Conservation (phyloP, 2,329 filamentous ascomycete species). For the Exophiala sp. region DNA sequence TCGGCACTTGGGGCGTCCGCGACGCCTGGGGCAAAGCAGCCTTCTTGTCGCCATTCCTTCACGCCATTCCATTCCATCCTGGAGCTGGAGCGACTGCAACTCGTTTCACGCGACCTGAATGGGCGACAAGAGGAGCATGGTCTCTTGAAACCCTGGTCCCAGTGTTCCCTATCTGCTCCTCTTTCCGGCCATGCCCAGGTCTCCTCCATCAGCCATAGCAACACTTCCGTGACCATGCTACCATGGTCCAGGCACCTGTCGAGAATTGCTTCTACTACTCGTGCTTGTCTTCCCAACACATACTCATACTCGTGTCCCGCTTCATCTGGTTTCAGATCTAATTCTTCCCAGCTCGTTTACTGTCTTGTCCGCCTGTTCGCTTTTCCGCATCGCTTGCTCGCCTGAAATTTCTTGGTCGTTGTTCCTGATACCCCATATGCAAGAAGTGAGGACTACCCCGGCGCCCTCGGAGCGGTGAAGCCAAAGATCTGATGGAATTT, state of each 20-base stretch:
- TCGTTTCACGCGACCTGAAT: conserved; percentile 24
- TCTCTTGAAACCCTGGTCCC: background rate
- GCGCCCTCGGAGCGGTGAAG: background rate
- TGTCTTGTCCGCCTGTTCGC: conserved; percentile 8
- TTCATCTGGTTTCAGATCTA: conserved; percentile 7
- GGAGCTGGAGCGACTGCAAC: conserved; percentile 8
- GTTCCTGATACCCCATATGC: conserved; percentile 4
- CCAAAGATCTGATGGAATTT: background rate
- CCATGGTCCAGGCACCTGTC: conserved; percentile 11
- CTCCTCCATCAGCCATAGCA: background rate
- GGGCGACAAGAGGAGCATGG: conserved; percentile 7
- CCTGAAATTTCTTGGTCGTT: conserved; percentile 10
- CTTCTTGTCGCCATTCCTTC: background rate
- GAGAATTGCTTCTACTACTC: background rate
- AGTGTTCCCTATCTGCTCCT: background rate
- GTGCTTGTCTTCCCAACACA: conserved; percentile 4
- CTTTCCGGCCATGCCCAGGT: conserved; percentile 12
- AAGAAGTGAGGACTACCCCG: conserved; percentile 1
- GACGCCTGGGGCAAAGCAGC: conserved; percentile 19
- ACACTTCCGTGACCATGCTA: conserved; percentile 6
- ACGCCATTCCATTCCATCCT: background rate
- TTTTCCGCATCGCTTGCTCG: conserved; percentile 17
- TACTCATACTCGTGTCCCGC: conserved; percentile 8
- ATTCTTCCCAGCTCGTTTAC: conserved; percentile 1
- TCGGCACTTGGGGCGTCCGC: conserved; percentile 26